Conservation (phyloP, 345 rosid species). For the Salix purpurea region DNA sequence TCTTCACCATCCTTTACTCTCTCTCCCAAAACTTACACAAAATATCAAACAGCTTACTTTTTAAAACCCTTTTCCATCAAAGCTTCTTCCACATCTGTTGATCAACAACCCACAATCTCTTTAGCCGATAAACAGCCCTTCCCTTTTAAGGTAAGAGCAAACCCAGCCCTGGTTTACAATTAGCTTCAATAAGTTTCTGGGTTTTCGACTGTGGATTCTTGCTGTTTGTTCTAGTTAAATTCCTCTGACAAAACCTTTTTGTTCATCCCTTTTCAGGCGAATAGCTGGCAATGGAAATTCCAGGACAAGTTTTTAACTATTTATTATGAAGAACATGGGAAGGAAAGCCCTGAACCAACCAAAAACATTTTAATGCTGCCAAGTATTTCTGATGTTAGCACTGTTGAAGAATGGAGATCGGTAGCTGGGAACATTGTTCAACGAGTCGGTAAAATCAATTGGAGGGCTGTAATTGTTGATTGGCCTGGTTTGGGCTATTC, state of each 20-base stretch:
- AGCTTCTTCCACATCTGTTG: conserved; percentile 58
- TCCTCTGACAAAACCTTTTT: background rate
- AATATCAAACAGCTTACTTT: conserved; percentile 17
- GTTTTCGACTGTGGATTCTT: background rate
- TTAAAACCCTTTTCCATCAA: conserved; percentile 48
- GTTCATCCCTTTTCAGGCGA: conserved; percentile 36
- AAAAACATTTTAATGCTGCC: conserved; percentile 78
- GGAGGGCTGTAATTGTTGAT: conserved; percentile 81
- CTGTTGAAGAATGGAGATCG: conserved; percentile 89
- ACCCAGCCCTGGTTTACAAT: background rate
- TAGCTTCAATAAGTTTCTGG: background rate
- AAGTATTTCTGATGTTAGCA: conserved; percentile 94
- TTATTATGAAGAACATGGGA: conserved; percentile 70
- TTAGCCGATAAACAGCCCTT: conserved; percentile 31
- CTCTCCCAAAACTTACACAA: conserved; percentile 31
- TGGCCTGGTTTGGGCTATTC: conserved; percentile 97
- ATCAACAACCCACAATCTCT: conserved; percentile 35
- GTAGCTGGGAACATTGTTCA: conserved; percentile 73
- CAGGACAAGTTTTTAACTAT: conserved; percentile 52
- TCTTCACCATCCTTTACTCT: conserved; percentile 33
- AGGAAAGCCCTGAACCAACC: conserved; percentile 40
- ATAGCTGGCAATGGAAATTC: conserved; percentile 73
- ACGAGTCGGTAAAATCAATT: conserved; percentile 44
- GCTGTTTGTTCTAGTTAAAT: too few relatives aligned
- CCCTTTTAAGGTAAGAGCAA: conserved; percentile 47